Evolutionary conservation across 371 early-diverging fungal species (phyloP).

Genomic region (Syncephalis plumigaleata): DNA sequence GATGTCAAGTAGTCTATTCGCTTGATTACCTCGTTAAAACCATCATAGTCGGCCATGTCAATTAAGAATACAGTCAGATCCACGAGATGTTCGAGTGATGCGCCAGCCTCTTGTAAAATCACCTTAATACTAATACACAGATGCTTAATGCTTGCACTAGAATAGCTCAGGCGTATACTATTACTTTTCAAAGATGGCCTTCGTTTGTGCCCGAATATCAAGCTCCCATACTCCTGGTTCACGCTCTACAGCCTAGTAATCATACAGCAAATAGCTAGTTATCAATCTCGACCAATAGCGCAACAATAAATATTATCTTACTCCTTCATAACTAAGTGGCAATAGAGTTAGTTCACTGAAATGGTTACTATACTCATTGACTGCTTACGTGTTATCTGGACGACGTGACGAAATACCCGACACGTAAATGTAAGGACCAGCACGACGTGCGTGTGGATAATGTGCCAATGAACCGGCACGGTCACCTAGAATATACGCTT

Average conservation of each 20-base stretch:
- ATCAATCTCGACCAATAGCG: neutral
- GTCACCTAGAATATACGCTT: conserved; percentile 20
- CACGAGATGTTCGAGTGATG: conserved; percentile 26
- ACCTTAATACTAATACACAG: conserved; percentile 21
- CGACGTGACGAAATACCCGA: conserved; percentile 39
- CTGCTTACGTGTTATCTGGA: conserved; percentile 33
- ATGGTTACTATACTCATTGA: neutral
- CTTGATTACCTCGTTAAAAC: conserved; percentile 31
- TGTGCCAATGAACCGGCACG: conserved; percentile 39
- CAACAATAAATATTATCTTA: conserved; percentile 2
- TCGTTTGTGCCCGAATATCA: conserved; percentile 36
- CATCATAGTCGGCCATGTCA: conserved; percentile 42
- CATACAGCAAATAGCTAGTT: neutral
- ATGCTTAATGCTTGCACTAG: neutral
- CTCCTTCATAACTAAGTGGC: conserved; percentile 20
- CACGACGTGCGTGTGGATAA: conserved; percentile 42
- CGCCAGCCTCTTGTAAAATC: conserved; percentile 27
- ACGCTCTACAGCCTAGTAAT: conserved; percentile 17
- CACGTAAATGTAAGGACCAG: conserved; percentile 30
- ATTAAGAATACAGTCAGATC: conserved; percentile 50
- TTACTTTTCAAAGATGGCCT: conserved; percentile 41
- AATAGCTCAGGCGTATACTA: neutral
- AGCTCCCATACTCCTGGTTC: conserved; percentile 27
- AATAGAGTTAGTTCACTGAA: neutral
- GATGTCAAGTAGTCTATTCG: neutral